Evolutionary conservation across 2,329 filamentous ascomycete species (phyloP).

Genomic region (Dothistroma septosporum): DNA sequence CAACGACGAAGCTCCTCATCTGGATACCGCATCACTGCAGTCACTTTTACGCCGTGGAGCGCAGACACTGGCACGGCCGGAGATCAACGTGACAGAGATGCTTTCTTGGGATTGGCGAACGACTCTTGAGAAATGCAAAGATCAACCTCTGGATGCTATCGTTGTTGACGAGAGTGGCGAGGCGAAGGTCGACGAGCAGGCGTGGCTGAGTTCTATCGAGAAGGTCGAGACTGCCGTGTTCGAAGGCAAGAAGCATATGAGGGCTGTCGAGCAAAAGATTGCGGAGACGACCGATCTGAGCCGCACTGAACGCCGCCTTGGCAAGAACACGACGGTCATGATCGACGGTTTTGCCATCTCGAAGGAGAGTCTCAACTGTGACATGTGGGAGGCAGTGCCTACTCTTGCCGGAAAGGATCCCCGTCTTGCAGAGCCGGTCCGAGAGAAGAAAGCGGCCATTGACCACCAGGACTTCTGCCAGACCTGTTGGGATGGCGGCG

Average conservation of each 20-base stretch:
- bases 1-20: slow-evolving; percentile 49
- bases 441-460: slow-evolving; percentile 47
- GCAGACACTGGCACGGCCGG: slow-evolving; percentile 49
- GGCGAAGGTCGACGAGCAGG: slow-evolving; percentile 45
- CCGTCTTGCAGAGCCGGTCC: slow-evolving; percentile 47
- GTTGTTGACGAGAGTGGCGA: slow-evolving; percentile 33
- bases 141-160: slow-evolving; percentile 45
- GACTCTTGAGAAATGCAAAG: slow-evolving; percentile 52
- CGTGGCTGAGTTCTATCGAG: slow-evolving; percentile 56
- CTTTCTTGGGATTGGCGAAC: slow-evolving; percentile 55
- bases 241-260: slow-evolving; percentile 51
- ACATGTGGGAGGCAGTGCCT: slow-evolving; percentile 55
- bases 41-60: slow-evolving; percentile 53
- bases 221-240: slow-evolving; percentile 56
- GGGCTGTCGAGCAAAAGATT: slow-evolving; percentile 34
- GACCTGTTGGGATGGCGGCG: slow-evolving; percentile 48
- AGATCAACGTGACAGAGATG: slow-evolving; percentile 55
- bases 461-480: slow-evolving; percentile 53
- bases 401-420: slow-evolving; percentile 55
- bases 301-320: slow-evolving; percentile 49
- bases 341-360: slow-evolving; percentile 53
- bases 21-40: slow-evolving; percentile 52
- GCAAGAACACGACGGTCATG: slow-evolving; percentile 57
- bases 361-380: slow-evolving; percentile 54
- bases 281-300: slow-evolving; percentile 28